Evolutionary conservation across 1,284 basidiomycete species (phyloP).

Genomic region (Microbotryum intermedium): DNA sequence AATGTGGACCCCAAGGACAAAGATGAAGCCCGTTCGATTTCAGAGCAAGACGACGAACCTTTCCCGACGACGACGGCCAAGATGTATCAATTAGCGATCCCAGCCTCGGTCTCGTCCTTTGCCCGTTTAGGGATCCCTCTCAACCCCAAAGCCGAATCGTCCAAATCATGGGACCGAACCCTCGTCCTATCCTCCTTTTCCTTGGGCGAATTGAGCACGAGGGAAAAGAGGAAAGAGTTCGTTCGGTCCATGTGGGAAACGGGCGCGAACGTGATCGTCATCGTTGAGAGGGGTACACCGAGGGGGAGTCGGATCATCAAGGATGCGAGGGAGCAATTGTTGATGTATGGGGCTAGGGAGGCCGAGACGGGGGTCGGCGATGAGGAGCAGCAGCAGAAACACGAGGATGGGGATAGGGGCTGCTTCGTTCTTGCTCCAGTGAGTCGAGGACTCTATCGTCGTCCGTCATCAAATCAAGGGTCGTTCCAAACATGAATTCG

Average conservation of each 20-base stretch:
- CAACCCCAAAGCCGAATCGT: background rate
- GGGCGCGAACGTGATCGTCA: constrained; percentile 68
- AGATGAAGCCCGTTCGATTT: too few relatives aligned
- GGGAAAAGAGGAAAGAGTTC: constrained; percentile 55
- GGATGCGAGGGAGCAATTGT: constrained; percentile 69
- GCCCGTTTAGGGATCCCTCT: constrained; percentile 13
- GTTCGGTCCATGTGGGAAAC: constrained; percentile 83
- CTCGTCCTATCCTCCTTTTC: constrained; percentile 79
- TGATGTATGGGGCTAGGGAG: constrained; percentile 52
- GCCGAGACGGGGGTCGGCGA: constrained; percentile 11
- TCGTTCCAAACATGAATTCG: background rate
- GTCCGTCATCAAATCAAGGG: background rate
- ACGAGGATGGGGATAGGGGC: constrained; percentile 41
- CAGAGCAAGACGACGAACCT: background rate
- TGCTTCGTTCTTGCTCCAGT: constrained; percentile 75
- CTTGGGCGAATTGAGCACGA: constrained; percentile 60
- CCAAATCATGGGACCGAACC: constrained; percentile 39
- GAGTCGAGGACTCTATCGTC: constrained; percentile 34
- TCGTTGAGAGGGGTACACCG: constrained; percentile 75
- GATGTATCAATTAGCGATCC: constrained; percentile 16
- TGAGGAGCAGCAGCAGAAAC: constrained; percentile 17
- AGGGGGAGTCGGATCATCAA: constrained; percentile 72
- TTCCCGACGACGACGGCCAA: background rate
- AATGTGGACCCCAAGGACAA: background rate
- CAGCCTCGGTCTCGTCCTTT: constrained; percentile 11